Evolutionary conservation across 257 asterid species (phyloP).

Genomic region (Solanum bulbocastanum): DNA sequence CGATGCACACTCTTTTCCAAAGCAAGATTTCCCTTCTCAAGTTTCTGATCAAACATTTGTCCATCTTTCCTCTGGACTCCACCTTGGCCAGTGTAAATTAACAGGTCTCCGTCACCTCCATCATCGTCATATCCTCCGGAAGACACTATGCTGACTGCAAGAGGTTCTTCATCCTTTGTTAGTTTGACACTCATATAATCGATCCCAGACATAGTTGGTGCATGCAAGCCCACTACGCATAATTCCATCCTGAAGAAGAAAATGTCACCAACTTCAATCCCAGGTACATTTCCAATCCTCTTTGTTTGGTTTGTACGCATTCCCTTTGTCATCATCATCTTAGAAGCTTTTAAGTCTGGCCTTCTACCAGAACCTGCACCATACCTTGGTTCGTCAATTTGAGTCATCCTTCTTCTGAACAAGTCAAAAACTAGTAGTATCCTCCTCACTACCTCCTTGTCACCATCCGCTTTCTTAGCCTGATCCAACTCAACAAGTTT

Average conservation of each 20-base stretch:
- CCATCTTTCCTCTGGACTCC: slow-evolving; percentile 9
- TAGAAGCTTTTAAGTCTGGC: slow-evolving; percentile 60
- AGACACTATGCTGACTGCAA: slow-evolving; percentile 87
- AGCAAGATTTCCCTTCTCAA: slow-evolving; percentile 41
- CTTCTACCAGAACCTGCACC: slow-evolving; percentile 43
- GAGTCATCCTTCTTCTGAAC: slow-evolving; percentile 52
- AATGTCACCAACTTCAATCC: slow-evolving; percentile 81
- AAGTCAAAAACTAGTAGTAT: slow-evolving; percentile 49
- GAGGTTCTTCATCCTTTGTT: slow-evolving; percentile 66
- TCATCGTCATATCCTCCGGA: slow-evolving; percentile 88
- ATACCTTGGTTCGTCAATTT: slow-evolving; percentile 51
- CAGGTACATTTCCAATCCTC: slow-evolving; percentile 65
- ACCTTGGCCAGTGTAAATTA: slow-evolving; percentile 12
- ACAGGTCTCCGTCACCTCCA: slow-evolving; percentile 47
- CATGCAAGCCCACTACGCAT: slow-evolving; percentile 72
- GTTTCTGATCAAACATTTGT: slow-evolving; percentile 15
- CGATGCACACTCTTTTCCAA: slow-evolving; percentile 10
- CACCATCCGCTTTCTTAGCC: slow-evolving; percentile 42
- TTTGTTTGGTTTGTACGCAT: slow-evolving; percentile 49
- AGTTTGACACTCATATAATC: slow-evolving; percentile 64
- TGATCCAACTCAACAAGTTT: slow-evolving; percentile 42
- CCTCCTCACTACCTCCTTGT: slow-evolving; percentile 34
- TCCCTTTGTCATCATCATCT: slow-evolving; percentile 53
- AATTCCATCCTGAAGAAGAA: slow-evolving; percentile 88
- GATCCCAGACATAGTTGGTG: slow-evolving; percentile 90